Evolutionary conservation across 495 filamentous ascomycete genomes (phyloP), one percentile per base, ranked within the genome.

Genomic region (Podospora conica): DNA sequence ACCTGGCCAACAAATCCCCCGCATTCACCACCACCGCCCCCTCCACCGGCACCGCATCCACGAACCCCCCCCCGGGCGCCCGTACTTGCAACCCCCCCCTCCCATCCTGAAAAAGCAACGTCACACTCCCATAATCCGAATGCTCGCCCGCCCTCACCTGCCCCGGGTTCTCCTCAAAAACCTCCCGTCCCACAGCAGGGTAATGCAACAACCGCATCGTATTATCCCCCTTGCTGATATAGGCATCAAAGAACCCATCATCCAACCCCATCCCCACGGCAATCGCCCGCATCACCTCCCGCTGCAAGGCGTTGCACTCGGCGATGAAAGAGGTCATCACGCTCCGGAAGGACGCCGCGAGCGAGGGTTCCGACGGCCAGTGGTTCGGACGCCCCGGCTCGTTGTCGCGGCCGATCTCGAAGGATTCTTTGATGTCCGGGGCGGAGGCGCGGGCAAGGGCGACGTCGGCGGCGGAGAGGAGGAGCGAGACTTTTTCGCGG

Each of bases 11-110:
- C 70, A 97, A 68, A 77, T 98, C 94, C 1, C 93, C 94, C 1
- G 93, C 93, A 75, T 98, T 97, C 29, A 98, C 84, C 7, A 98
- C 91, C 62, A 95, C 89, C 3, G 92, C 93, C 60, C 87, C 89
- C 28, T 87, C 80, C 62, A 96, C 91, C 0, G 94, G 94, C 28
- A 84, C 90, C 20, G 90, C 94, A 71, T 96, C 87, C 20, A 96
- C 85, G 74, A 92, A 98, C 0, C 81, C 86, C 0, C 91, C 90
- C 28, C 84, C 85, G 0, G 92, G 91, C 48, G 85, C 88, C 71
- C 87, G 85, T 10, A 96, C 93, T 77, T 98, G 93, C 64, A 97
- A 72, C 0, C 94, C 94, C 1, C 94, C 94, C 24, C 86, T 78
- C 48, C 79, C 69, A 78, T 97, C 94, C 74, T 98, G 94, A 78